These are phyloP conservation scores for Cystobasidiaceae sp. DNA, from an alignment of 1,284 basidiomycete species.

Conservation along the genomic window DNA sequence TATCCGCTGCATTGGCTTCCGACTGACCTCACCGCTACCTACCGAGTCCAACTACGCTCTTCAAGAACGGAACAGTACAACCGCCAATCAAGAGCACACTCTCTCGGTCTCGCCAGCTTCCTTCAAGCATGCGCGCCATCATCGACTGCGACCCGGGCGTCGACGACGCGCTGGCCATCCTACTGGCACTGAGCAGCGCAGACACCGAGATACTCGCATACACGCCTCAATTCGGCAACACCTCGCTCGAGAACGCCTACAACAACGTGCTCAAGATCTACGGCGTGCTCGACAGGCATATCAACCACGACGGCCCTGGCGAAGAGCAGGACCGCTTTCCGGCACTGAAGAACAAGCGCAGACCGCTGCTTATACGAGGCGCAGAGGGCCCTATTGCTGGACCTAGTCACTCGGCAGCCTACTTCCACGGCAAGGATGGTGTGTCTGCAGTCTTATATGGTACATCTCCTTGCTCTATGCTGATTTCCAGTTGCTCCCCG, in stretches of 20 bases:
- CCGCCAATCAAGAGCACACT: too few species aligned
- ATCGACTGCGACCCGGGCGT: slow-evolving; percentile 58
- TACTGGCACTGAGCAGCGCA: slow-evolving; percentile 49
- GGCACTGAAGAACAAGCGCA: slow-evolving; percentile 50
- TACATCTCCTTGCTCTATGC: too few species aligned
- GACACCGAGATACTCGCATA: slow-evolving; percentile 64
- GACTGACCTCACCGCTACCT: too few species aligned
- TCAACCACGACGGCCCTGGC: slow-evolving; percentile 54
- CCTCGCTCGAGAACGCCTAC: slow-evolving; percentile 47
- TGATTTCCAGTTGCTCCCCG: slow-evolving; percentile 2
- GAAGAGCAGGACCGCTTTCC: slow-evolving; percentile 58
- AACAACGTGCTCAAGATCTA: slow-evolving; percentile 74
- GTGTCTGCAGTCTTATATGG: too few species aligned
- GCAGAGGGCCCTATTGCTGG: slow-evolving; percentile 70
- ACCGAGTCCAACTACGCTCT: too few species aligned
- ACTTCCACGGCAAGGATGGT: slow-evolving; percentile 55
- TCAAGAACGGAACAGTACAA: too few species aligned
- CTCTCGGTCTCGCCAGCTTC: too few species aligned
- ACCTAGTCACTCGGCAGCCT: slow-evolving; percentile 58
- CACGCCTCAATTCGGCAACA: slow-evolving; percentile 47
- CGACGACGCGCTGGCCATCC: slow-evolving; percentile 77
- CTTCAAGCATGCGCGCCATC: slow-evolving; percentile 1
- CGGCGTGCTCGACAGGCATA: slow-evolving; percentile 62
- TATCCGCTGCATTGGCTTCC: too few species aligned
- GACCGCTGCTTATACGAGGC: slow-evolving; percentile 55